These are phyloP conservation scores for Dunaliella sp. DNA, from an alignment of 139 green algal species.

Conservation along the genomic window DNA sequence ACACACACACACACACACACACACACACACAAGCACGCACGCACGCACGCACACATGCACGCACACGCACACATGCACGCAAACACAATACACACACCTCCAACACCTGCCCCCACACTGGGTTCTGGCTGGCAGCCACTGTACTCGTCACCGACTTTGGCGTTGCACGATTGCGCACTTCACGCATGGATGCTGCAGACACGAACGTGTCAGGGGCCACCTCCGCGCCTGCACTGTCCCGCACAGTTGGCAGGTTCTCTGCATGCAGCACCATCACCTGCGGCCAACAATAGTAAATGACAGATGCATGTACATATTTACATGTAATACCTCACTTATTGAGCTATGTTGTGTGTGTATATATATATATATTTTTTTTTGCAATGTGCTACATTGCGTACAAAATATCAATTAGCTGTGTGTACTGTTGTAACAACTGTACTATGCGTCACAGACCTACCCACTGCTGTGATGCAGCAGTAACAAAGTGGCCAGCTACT, in stretches of 20 bases:
- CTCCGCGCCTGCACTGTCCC: background rate
- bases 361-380: too few species aligned
- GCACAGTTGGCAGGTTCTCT: conserved; percentile 35
- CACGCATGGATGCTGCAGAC: conserved; percentile 9
- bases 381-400: too few species aligned
- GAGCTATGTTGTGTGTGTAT: too few species aligned
- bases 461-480: too few species aligned
- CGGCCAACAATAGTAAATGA: background rate
- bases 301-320: too few species aligned
- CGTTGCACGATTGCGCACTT: background rate
- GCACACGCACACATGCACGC: conserved; percentile 21
- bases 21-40: conserved; percentile 14
- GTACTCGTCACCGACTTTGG: conserved; percentile 30
- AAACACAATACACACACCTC: conserved; percentile 15
- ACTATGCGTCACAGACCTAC: too few species aligned
- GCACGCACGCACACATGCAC: conserved; percentile 34
- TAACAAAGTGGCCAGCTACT: too few species aligned
- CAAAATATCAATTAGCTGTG: too few species aligned
- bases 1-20: too few species aligned
- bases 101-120: conserved; percentile 25
- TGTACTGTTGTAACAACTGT: too few species aligned
- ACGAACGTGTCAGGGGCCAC: conserved; percentile 18
- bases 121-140: background rate
- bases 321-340: too few species aligned
- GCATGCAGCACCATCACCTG: conserved; percentile 32